Conservation (phyloP, 129 eudicot species). For the Heracleum sosnowskyi region DNA sequence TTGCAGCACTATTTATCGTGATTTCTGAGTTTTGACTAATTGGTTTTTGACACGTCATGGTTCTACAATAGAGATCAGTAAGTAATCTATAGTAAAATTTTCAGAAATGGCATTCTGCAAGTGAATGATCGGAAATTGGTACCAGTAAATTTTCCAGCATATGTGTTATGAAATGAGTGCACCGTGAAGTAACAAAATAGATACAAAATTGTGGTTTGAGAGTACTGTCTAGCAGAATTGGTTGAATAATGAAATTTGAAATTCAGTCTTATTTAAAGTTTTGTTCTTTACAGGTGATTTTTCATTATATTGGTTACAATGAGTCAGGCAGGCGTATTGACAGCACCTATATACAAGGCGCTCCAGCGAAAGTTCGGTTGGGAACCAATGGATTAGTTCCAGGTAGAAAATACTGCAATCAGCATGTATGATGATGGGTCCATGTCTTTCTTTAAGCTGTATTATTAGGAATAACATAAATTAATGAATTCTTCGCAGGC, state of each 20-base stretch:
- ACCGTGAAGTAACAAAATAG: background rate
- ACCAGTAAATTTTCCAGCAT: background rate
- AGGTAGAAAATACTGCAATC: conserved; percentile 31
- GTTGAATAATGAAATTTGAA: background rate
- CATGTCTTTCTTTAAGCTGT: background rate
- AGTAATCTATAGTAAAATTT: background rate
- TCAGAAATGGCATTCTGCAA: background rate
- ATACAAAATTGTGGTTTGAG: background rate
- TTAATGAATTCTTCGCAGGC: conserved; percentile 34
- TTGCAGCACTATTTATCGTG: background rate
- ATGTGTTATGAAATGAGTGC: background rate
- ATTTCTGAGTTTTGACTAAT: background rate
- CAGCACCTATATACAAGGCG: conserved; percentile 90
- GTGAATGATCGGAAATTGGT: background rate
- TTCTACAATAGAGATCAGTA: background rate
- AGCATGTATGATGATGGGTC: background rate
- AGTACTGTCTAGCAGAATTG: background rate
- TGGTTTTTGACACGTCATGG: background rate
- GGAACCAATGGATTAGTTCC: conserved; percentile 96
- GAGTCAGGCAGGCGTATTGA: conserved; percentile 98
- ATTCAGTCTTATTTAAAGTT: background rate
- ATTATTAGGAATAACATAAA: background rate
- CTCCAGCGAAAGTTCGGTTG: conserved; percentile 89
- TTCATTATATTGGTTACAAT: conserved; percentile 88
- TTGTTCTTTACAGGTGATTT: conserved; percentile 52